Conservation (phyloP, 345 rosid genomes). For the Euphorbia tirucalli region DNA sequence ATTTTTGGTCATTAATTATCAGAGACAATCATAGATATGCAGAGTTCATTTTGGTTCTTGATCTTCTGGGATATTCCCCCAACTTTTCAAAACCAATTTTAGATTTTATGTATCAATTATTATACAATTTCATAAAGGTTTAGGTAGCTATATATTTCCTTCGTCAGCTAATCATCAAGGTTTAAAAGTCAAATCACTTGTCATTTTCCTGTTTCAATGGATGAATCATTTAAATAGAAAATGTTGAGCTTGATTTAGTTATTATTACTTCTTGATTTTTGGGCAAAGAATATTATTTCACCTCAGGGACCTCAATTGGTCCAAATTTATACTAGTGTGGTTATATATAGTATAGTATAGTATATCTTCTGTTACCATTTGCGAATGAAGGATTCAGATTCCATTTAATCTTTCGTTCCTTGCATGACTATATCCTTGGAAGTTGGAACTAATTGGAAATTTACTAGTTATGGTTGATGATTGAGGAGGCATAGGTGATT, state of each 20-base stretch:
- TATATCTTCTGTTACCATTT: background rate
- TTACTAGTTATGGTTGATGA: background rate
- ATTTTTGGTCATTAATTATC: no score
- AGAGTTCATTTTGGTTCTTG: background rate
- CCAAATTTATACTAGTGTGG: background rate
- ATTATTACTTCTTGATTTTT: background rate
- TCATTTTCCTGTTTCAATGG: background rate
- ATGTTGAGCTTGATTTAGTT: background rate
- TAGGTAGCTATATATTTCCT: background rate
- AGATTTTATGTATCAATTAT: background rate
- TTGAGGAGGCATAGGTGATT: slow-evolving; percentile 5
- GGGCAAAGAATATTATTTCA: background rate
- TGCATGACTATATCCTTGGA: background rate
- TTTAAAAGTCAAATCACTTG: background rate
- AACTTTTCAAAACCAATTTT: background rate
- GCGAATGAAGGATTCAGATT: background rate
- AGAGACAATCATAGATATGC: no score
- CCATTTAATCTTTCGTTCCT: background rate
- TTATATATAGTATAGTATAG: background rate
- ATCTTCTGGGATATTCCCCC: background rate
- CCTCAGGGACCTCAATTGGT: background rate
- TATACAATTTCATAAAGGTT: background rate
- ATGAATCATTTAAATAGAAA: background rate
- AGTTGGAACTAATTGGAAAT: background rate
- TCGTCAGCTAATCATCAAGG: background rate